A percentile compares a stretch with the other conserved stretches of the same genome.
Evolutionary conservation across 495 filamentous ascomycete species (phyloP).

Genomic region (Penicillium psychrofluorescens): DNA sequence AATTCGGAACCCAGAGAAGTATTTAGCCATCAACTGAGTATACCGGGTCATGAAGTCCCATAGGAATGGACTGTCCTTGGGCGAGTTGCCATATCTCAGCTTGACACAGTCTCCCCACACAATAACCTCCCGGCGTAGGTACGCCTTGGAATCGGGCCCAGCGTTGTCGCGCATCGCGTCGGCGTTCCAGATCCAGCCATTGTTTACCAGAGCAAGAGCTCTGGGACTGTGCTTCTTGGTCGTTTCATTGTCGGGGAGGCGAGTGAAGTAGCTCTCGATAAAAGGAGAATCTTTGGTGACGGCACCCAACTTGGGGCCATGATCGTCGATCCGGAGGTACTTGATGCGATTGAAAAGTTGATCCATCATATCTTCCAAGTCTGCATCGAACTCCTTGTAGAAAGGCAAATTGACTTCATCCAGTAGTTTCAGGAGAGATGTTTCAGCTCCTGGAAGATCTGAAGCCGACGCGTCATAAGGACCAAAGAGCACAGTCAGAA

Average conservation of each 20-base stretch:
- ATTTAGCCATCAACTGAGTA: conserved; percentile 86
- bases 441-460: conserved; percentile 30
- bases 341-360: conserved; percentile 92
- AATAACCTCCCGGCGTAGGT: conserved; percentile 90
- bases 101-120: conserved; percentile 99
- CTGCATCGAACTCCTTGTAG: conserved; percentile 84
- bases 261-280: conserved; percentile 95
- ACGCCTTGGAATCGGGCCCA: conserved; percentile 78
- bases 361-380: conserved; percentile 74
- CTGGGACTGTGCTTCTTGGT: conserved; percentile 72
- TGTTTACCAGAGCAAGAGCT: conserved; percentile 81
- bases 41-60: conserved; percentile 96
- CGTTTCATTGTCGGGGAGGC: conserved; percentile 70
- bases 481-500: conserved; percentile 64
- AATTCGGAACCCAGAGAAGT: conserved; percentile 92
- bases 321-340: conserved; percentile 81
- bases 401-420: conserved; percentile 81
- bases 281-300: conserved; percentile 71
- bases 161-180: conserved; percentile 92
- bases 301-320: conserved; percentile 81
- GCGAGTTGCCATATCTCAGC: conserved; percentile 76
- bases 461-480: conserved; percentile 46
- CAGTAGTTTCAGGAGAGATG: conserved; percentile 53
- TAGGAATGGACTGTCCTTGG: conserved; percentile 82
- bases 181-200: conserved; percentile 98